Base-by-base conservation (phyloP, 148 eudicot species). In the Rhododendron henanense region DNA sequence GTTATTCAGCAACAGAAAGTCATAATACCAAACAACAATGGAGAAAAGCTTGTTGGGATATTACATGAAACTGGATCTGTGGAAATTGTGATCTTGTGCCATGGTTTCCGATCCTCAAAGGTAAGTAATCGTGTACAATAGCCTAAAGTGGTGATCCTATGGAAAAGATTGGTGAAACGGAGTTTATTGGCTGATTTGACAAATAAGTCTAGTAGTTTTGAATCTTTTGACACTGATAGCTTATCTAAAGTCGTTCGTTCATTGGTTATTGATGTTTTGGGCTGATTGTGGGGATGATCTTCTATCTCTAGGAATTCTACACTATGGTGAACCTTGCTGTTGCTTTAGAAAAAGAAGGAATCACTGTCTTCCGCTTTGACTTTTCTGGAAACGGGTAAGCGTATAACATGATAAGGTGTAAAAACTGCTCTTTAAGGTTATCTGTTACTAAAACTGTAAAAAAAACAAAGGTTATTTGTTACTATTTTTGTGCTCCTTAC, bases 331-430 rank as follows among this genome's bases (percentile, higher is more conserved):
- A 90, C 86, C 87, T 91, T 55, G 90, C 94, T 71, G 37, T 21
- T 88, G 93, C 94, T 83, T 85, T 96, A 85, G 95, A 89, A 85
- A 92, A 90, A 10, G 94, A 94, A 89, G 98, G 98, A 83, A 94
- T 95, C 84, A 91, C 93, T 87, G 95, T 93, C 28, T 96, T 91
- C 78, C 95, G 97, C 57, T 96, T 96, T 85, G 99, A 96, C 87
- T 96, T 96, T 84, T 71, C 96, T 81, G 99, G 99, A 88, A 96
- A 94, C 82, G 99, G 98, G 99, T 95, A 87, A 88, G 89, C 59
- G 79, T 82, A 47, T 84, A 57, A 37, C 15, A 1, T 69, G 74
- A 44, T 59, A 3, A 69, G 41, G 75, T 51, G 55, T 41, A 23
- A 16, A 51, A 51, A 35, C 59, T 28, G 35, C 39, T 83, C 15